Base-by-base conservation (phyloP, 371 early-diverging fungal species). In the Rhizopus stolonifer region DNA sequence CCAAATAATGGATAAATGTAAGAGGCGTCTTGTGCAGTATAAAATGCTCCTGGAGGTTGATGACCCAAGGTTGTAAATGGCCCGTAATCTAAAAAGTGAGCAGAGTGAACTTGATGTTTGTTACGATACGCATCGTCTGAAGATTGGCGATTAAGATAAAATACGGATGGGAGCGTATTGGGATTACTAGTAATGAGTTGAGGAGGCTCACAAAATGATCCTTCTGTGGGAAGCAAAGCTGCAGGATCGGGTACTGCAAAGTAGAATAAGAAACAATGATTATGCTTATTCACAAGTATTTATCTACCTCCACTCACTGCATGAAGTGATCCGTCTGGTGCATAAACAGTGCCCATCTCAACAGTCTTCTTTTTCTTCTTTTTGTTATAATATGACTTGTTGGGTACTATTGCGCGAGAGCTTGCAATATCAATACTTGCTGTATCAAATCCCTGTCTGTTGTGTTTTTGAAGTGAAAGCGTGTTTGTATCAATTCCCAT, bases 1-100 rank as follows among this genome's bases (percentile, higher is more conserved):
- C 85, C 87, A 58, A 74, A 83, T 11, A 81, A 56, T 43, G 79
- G 78, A 52, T 78, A 81, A 11, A 82, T 74, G 17, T 78, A 80
- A 11, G 67, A 61, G 3, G 75, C 72, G 54, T 72, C 74, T 15
- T 70, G 67, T 0, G 70, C 65, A 13, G 72, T 70, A 42, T 74
- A 74, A 43, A 70, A 74, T n/a, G 64, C 65, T 9, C 76, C 80
- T 4, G 84, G 80, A 18, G 77, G 67, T 13, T 74, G 70, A 3
- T 65, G 56, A 2, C 81, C 81, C 14, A 80, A 36, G 0, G 78
- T 69, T 0, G 81, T 76, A 29, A 70, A 80, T 3, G 80, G 70
- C 2, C 81, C 84, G 56, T 77, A 83, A 25, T 83, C 82, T 39
- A 66, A 65, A 54, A 69, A 77, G n/a, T 59, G 52, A 2, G 80